A percentile compares a stretch with the other conserved stretches of the same genome.
These are phyloP conservation scores for Tarenaya hassleriana DNA, from an alignment of 345 rosid species.

Conservation along the genomic window DNA sequence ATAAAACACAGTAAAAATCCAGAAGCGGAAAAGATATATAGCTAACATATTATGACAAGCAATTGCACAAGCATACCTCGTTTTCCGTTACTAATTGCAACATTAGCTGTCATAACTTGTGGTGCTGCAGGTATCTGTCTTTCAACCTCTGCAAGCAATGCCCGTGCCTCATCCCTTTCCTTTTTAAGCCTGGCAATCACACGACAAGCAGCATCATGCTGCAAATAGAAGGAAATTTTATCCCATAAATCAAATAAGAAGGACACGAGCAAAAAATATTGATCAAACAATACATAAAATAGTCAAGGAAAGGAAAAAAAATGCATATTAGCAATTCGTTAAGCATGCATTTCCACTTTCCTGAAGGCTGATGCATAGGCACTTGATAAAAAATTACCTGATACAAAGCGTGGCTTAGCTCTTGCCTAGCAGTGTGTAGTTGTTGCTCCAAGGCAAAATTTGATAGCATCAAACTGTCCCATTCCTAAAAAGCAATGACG, in stretches of 20 bases:
- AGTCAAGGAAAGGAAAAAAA: slow-evolving; percentile 1
- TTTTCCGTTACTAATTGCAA: slow-evolving; percentile 70
- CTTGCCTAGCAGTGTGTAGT: slow-evolving; percentile 91
- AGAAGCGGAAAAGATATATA: slow-evolving; percentile 4
- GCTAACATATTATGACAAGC: slow-evolving; percentile 5
- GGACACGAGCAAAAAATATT: background rate
- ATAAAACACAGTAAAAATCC: slow-evolving; percentile 8
- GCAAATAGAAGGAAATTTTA: slow-evolving; percentile 21
- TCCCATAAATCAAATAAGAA: slow-evolving; percentile 9
- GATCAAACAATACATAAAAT: background rate
- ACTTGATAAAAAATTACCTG: slow-evolving; percentile 52
- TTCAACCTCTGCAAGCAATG: slow-evolving; percentile 72
- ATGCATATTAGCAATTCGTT: background rate
- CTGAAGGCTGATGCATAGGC: background rate
- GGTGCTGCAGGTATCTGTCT: slow-evolving; percentile 59
- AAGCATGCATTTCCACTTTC: background rate
- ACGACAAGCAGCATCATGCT: slow-evolving; percentile 99
- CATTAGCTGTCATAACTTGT: slow-evolving; percentile 38
- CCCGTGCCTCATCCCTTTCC: slow-evolving; percentile 84
- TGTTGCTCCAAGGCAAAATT: slow-evolving; percentile 96
- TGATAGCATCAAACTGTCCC: slow-evolving; percentile 93
- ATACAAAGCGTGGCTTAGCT: slow-evolving; percentile 91
- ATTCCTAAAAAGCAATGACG: slow-evolving; percentile 52
- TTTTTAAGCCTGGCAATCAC: slow-evolving; percentile 95
- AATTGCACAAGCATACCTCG: slow-evolving; percentile 44